Evolutionary conservation across 257 asterid species (phyloP), one percentile per base, ranked within the genome.

Genomic region (Lavandula angustifolia): DNA sequence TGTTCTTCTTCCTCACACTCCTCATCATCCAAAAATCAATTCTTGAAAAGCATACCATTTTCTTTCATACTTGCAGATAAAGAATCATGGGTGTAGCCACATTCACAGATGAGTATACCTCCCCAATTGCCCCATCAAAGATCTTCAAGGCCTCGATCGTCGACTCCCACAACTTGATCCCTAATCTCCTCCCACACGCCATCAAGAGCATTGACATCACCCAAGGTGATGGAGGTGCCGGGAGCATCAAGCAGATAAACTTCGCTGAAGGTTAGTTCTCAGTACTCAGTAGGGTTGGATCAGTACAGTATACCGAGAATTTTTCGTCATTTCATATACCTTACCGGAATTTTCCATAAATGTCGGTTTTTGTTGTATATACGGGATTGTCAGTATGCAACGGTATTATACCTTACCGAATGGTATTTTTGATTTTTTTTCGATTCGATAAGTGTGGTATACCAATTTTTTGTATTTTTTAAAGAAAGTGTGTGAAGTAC

Each of bases 111-210:
- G 80, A 80, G 31, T 66, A 80, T 62, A 64, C 76, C 49, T 80
- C 80, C n/a, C 76, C 73, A 2, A 12, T 73, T 4, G 37, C 74
- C 22, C 79, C 81, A 18, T 66, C 77, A 48, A 73, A 80, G 66
- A 80, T 80, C 78, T 80, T 80, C 66, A 79, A 73, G 68, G 85
- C 85, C 62, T 76, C 79, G 34, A 79, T 79, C 6, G 56, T 69
- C 17, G 79, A 80, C 22, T 76, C 80, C 2, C 80, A 76, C 77
- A 73, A 76, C 73, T 62, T 76, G 72, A 80, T 76, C 7, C 82
- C 85, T 1, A 80, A 76, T 59, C 73, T 79, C 55, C 70, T 79
- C 66, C 84, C 81, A 48, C 81, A 73, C 61, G 82, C 75, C 67
- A 73, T 80, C 65, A 64, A 67, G 9, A 80, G 82, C 48, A 68